phyloP scores from a whole-genome alignment of 1,139 yeast genomes.

The Lipomyces yarrowii region DNA sequence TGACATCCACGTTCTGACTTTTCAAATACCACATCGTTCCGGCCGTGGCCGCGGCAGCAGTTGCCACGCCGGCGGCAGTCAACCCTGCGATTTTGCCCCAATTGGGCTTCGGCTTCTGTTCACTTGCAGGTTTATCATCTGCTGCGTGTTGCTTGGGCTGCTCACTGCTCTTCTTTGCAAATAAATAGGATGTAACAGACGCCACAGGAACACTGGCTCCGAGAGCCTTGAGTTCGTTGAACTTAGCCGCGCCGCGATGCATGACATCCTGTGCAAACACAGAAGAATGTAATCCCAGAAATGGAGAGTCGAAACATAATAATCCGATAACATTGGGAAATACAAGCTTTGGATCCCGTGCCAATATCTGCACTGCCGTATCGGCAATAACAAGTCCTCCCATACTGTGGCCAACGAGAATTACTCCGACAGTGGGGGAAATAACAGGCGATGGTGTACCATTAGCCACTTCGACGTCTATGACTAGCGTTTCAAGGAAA shows the following conservation, averaged over 20 bases:
- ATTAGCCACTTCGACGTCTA: constrained; percentile 28
- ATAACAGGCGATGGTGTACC: constrained; percentile 30
- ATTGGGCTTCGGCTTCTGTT: constrained; percentile 16
- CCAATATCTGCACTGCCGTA: constrained; percentile 22
- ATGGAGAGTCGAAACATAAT: constrained; percentile 29
- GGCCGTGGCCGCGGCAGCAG: constrained; percentile 33
- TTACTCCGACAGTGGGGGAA: constrained; percentile 27
- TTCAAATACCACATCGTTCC: constrained; percentile 32
- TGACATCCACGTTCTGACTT: constrained; percentile 28
- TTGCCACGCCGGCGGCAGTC: constrained; percentile 29
- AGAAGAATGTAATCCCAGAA: constrained; percentile 31
- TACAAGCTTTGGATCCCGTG: constrained; percentile 15
- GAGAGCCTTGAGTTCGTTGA: constrained; percentile 24
- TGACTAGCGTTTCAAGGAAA: constrained; percentile 28
- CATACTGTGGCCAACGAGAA: constrained; percentile 33
- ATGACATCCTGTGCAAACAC: constrained; percentile 32
- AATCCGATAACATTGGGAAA: constrained; percentile 26
- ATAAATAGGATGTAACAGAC: constrained; percentile 23
- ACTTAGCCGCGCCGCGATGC: constrained; percentile 26
- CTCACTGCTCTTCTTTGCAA: constrained; percentile 25
- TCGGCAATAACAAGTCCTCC: constrained; percentile 33
- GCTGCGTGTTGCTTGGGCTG: constrained; percentile 20
- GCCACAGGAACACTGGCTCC: constrained; percentile 23
- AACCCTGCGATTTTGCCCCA: constrained; percentile 30
- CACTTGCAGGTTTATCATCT: neutral